Percentiles rank a stretch among this genome's conserved stretches.
Evolutionary conservation across 371 early-diverging fungal genomes (phyloP).

Genomic region (Syncephalis plumigaleata): DNA sequence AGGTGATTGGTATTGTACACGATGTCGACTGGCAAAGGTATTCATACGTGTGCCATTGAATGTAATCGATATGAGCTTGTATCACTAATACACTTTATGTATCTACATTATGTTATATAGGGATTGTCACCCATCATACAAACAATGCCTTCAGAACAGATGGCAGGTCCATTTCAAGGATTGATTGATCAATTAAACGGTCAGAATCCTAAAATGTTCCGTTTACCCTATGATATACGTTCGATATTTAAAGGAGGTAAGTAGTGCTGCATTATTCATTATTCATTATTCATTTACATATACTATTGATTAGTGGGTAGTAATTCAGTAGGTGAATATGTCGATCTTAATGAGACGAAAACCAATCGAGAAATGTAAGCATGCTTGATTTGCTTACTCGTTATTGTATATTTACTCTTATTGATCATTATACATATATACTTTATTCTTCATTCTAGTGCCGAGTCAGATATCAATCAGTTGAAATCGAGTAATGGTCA

Average conservation of each 20-base stretch:
- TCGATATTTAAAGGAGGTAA: no score
- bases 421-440: no score
- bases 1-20: slow-evolving; percentile 46
- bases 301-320: no score
- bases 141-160: no score
- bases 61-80: no score
- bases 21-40: slow-evolving; percentile 21
- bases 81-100: no score
- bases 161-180: slow-evolving; percentile 11
- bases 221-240: slow-evolving; percentile 9
- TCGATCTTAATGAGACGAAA: slow-evolving; percentile 11
- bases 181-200: slow-evolving; percentile 12
- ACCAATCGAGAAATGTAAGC: slow-evolving; percentile 13
- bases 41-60: slow-evolving; percentile 4
- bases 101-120: no score
- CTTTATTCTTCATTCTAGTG: no score
- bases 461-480: neutral
- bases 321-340: no score
- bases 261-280: no score
- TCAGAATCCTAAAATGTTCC: slow-evolving; percentile 20
- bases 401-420: neutral
- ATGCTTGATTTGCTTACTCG: neutral
- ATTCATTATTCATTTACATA: no score
- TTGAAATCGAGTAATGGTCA: neutral
- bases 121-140: no score